phyloP scores from a whole-genome alignment of 768 basidiomycete species.

The Suillus subaureus region DNA sequence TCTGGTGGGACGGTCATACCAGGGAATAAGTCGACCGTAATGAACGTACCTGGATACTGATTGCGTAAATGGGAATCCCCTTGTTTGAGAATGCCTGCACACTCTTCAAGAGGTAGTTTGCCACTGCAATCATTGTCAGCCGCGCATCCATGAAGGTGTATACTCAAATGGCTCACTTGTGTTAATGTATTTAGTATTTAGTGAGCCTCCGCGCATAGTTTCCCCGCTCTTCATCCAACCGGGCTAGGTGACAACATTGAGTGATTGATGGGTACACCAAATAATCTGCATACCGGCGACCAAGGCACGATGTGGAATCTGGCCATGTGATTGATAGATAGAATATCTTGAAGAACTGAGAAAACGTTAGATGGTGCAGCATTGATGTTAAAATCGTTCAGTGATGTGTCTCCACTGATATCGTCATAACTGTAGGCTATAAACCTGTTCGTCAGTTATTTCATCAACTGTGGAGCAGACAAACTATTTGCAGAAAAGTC shows the following conservation, averaged over 20 bases:
- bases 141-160: neutral
- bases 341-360: constrained; percentile 64
- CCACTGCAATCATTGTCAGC: constrained; percentile 45
- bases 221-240: constrained; percentile 77
- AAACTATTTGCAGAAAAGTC: constrained; percentile 65
- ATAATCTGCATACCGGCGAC: constrained; percentile 59
- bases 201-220: constrained; percentile 67
- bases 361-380: constrained; percentile 64
- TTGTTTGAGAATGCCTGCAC: constrained; percentile 68
- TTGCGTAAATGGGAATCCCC: constrained; percentile 63
- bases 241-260: constrained; percentile 45
- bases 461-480: neutral
- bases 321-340: constrained; percentile 52
- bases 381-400: constrained; percentile 58
- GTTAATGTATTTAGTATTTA: constrained; percentile 49
- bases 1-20: constrained; percentile 36
- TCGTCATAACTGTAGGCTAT: constrained; percentile 70
- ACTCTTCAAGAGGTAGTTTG: constrained; percentile 71
- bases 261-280: no score
- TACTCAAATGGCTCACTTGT: constrained; percentile 43
- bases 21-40: neutral
- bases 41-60: constrained; percentile 51
- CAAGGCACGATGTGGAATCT: constrained; percentile 68
- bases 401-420: constrained; percentile 58
- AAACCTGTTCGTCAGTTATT: constrained; percentile 5